phyloP scores from a whole-genome alignment of 169 alveolate genomes.

The Plasmodium malariae region DNA sequence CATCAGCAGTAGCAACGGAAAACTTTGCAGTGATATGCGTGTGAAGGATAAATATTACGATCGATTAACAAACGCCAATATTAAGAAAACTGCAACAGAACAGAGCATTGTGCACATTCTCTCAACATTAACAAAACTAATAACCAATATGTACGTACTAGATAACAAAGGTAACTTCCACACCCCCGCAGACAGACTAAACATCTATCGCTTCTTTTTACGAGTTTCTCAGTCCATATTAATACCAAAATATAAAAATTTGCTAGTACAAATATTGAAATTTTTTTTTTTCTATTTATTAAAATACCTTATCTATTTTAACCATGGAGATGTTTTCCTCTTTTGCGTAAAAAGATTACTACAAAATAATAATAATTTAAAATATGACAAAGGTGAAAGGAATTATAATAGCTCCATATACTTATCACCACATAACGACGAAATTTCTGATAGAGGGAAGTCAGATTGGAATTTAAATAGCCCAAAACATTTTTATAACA shows the following conservation, averaged over 20 bases:
- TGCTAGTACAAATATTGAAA: constrained; percentile 16
- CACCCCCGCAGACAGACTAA: constrained; percentile 64
- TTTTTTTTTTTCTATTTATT: constrained; percentile 55
- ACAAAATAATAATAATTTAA: constrained; percentile 20
- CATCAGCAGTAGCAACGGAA: background rate
- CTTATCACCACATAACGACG: background rate
- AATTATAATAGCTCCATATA: too few species aligned
- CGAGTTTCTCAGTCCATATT: constrained; percentile 62
- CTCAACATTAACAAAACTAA: constrained; percentile 14
- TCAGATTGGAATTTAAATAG: background rate
- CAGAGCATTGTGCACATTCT: constrained; percentile 17
- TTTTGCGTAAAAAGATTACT: constrained; percentile 42
- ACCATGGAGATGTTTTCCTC: constrained; percentile 41
- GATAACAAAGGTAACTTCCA: constrained; percentile 14
- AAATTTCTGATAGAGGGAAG: background rate
- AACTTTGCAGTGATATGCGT: background rate
- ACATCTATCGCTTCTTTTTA: constrained; percentile 41
- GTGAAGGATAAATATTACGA: constrained; percentile 1
- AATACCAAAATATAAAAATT: constrained; percentile 28
- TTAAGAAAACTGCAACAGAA: constrained; percentile 21
- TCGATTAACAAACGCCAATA: background rate
- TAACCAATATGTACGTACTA: constrained; percentile 18
- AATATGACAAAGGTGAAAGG: background rate
- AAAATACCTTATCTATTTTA: constrained; percentile 70
- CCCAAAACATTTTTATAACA: background rate